phyloP scores from a whole-genome alignment of 2,329 filamentous ascomycete genomes.

The Neurospora sp. region DNA sequence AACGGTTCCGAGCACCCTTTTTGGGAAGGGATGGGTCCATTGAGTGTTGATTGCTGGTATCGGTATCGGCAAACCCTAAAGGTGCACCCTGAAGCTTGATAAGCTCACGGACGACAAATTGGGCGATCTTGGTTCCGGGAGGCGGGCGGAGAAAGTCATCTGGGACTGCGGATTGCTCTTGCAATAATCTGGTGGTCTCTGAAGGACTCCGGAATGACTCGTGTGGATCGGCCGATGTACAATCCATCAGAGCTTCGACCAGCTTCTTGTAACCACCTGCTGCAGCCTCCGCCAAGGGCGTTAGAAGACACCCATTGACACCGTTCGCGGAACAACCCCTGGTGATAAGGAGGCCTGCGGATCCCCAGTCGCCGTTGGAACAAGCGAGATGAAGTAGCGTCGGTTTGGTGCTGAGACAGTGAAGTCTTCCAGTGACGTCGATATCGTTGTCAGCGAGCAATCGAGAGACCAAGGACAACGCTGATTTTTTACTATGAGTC shows the following conservation, averaged over 20 bases:
- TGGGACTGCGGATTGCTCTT: not conserved
- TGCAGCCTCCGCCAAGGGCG: not conserved
- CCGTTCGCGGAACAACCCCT: not conserved
- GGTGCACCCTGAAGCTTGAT: not conserved
- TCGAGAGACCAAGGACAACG: not conserved
- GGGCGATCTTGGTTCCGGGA: not conserved
- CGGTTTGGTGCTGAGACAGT: not conserved
- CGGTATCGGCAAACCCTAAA: not conserved
- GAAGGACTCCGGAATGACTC: not conserved
- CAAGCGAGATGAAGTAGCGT: constrained; percentile 3
- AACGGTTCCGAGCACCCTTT: not conserved
- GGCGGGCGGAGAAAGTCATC: not conserved
- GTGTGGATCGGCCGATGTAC: not conserved
- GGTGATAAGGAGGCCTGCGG: not conserved
- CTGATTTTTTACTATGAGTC: not conserved
- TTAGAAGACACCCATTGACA: not conserved
- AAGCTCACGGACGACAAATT: not conserved
- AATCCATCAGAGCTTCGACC: not conserved
- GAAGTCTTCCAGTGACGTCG: not conserved
- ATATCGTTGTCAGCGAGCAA: not conserved
- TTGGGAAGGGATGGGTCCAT: not conserved
- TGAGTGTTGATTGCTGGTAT: not conserved
- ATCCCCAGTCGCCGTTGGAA: not conserved
- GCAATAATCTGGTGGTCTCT: not conserved
- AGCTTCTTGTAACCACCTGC: not conserved